Percentiles rank a stretch among this genome's conserved stretches.
Evolutionary conservation across 2,329 filamentous ascomycete species (phyloP).

Genomic region (Huntiella moniliformis): DNA sequence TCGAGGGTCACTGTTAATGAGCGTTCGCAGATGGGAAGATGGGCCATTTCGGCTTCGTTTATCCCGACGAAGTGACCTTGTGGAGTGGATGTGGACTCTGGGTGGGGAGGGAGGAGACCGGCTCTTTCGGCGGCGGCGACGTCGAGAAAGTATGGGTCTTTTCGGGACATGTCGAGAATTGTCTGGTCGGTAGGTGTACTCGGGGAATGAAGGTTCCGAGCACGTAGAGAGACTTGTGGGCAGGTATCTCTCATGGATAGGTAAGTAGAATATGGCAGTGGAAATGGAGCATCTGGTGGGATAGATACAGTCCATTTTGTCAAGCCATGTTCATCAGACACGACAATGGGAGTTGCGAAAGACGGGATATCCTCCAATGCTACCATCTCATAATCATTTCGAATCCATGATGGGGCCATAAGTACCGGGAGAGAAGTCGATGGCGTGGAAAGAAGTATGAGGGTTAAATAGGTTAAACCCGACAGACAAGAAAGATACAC

Average conservation of each 20-base stretch:
- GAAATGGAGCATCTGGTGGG: constrained; percentile 46
- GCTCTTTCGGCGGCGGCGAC: constrained; percentile 49
- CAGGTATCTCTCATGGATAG: constrained; percentile 49
- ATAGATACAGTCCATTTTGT: constrained; percentile 70
- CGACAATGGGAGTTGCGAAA: constrained; percentile 52
- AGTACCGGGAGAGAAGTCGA: constrained; percentile 16
- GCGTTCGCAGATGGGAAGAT: constrained; percentile 42
- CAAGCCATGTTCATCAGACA: constrained; percentile 44
- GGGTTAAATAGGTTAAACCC: constrained; percentile 30
- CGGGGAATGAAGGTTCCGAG: constrained; percentile 24
- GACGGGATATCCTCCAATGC: constrained; percentile 47
- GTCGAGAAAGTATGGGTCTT: constrained; percentile 55
- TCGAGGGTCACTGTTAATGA: constrained; percentile 67
- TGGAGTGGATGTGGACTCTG: constrained; percentile 19
- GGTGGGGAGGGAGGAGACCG: constrained; percentile 34
- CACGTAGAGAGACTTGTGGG: constrained; percentile 41
- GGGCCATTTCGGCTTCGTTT: constrained; percentile 23
- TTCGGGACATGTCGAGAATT: constrained; percentile 24
- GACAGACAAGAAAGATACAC: constrained; percentile 33
- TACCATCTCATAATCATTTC: constrained; percentile 46
- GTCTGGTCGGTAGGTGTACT: constrained; percentile 2
- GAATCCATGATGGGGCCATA: constrained; percentile 12
- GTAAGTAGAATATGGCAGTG: constrained; percentile 47
- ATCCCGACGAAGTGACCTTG: constrained; percentile 30
- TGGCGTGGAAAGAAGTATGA: constrained; percentile 16